Percentiles rank a stretch among this genome's conserved stretches.
phyloP scores from a whole-genome alignment of 208 protist genomes.

The Crithidia fasciculata region DNA sequence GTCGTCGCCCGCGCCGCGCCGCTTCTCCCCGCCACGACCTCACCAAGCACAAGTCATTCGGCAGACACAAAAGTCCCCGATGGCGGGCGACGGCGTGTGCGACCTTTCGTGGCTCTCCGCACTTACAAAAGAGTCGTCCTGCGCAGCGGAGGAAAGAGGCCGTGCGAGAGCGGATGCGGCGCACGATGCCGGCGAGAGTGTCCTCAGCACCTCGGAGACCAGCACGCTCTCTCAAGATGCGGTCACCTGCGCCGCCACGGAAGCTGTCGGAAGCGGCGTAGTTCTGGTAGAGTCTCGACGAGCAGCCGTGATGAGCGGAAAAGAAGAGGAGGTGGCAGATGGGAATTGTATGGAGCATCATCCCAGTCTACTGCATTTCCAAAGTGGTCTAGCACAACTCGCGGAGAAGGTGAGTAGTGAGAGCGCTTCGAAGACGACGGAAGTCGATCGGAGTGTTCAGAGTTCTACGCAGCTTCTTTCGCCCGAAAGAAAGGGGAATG shows the following conservation, averaged over 20 bases:
- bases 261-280: conserved; percentile 26
- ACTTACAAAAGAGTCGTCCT: not conserved
- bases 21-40: conserved; percentile 1
- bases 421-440: too few species aligned
- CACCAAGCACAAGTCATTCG: not conserved
- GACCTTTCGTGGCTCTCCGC: conserved; percentile 4
- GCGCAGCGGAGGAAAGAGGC: not conserved
- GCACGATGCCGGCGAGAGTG: not conserved
- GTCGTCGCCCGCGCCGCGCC: conserved; percentile 2
- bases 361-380: too few species aligned
- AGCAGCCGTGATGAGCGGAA: too few species aligned
- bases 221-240: not conserved
- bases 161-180: not conserved
- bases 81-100: not conserved
- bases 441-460: too few species aligned
- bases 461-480: too few species aligned
- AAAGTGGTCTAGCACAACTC: too few species aligned
- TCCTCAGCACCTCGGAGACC: not conserved
- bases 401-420: too few species aligned
- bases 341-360: not conserved
- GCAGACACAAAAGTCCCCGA: not conserved
- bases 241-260: not conserved
- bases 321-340: not conserved
- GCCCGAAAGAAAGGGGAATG: too few species aligned
- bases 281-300: conserved; percentile 17